A percentile compares a stretch with the other conserved stretches of the same genome.
Conservation (phyloP, 257 asterid genomes). For the Gentiana dahurica region DNA sequence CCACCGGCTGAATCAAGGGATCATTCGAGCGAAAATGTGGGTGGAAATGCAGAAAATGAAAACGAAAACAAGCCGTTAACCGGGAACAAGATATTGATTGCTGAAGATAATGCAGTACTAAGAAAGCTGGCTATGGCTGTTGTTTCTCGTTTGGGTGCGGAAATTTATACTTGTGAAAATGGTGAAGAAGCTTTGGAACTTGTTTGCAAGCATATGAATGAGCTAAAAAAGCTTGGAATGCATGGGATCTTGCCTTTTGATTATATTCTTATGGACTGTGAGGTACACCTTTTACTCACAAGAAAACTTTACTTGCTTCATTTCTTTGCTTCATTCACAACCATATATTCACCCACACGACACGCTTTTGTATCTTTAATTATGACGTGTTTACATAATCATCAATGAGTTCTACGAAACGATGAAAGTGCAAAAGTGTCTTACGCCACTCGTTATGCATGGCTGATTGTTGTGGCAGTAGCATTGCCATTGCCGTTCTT, state of each 20-base stretch:
- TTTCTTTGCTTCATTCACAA: too few relatives aligned
- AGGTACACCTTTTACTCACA: slow-evolving; percentile 27
- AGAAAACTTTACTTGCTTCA: too few relatives aligned
- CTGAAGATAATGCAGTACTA: slow-evolving; percentile 38
- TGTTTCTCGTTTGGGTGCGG: slow-evolving; percentile 45
- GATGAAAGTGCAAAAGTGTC: too few relatives aligned
- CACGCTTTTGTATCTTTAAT: too few relatives aligned
- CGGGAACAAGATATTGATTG: slow-evolving; percentile 54
- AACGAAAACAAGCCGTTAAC: slow-evolving; percentile 17
- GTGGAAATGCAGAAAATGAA: background rate
- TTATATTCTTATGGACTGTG: slow-evolving; percentile 73
- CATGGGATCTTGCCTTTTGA: slow-evolving; percentile 28
- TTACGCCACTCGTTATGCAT: too few relatives aligned
- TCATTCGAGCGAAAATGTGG: background rate
- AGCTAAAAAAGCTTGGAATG: slow-evolving; percentile 7
- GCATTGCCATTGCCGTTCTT: too few relatives aligned
- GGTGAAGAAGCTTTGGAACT: slow-evolving; percentile 48
- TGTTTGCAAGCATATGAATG: slow-evolving; percentile 18
- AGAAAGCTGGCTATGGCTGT: slow-evolving; percentile 24
- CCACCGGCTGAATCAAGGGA: background rate
- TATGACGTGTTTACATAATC: too few relatives aligned
- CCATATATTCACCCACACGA: too few relatives aligned
- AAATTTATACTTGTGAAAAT: slow-evolving; percentile 21
- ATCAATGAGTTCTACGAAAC: too few relatives aligned
- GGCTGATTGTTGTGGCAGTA: too few relatives aligned